Base-by-base conservation (phyloP, 129 eudicot species). In the Solidago caesia region DNA sequence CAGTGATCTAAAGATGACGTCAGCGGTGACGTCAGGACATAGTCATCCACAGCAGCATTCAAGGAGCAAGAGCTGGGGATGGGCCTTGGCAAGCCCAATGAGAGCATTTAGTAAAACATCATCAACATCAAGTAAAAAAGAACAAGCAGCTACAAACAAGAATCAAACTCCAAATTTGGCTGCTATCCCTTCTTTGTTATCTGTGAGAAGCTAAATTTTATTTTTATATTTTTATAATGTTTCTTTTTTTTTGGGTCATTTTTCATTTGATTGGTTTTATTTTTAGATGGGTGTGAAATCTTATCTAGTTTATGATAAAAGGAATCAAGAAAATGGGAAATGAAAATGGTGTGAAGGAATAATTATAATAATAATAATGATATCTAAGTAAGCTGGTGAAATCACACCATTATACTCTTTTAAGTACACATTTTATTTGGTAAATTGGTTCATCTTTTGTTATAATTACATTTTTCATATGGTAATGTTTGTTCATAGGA, bases 81-180 rank as follows among this genome's bases (percentile, higher is more conserved):
- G 96, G 96, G 96, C 96, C 5, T 79, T 89, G 73, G 96, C 98
- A 25, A 92, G 98, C 57, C 96, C 96, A 9, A 88, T 87, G 84
- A 88, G 98, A 58, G 96, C 95, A 43, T 89, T 92, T 70, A 77
- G 83, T 42, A 86, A 84, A 46, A 80, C 89, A 14, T 60, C 80
- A 2, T 45, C 75, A 44, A 7, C 70, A 21, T 48, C 53, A 41
- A 68, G 56, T 56, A 56, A 56, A 56, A 56, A 27, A 29, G 87
- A 82, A 48, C 80, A 86, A 80, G 87, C 79, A 64, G 26, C 52
- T 71, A 21, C 85, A 14, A 86, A 63, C 46, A 85, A 83, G 75
- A 87, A 83, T 57, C 78, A 51, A 1, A 58, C 82, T 2, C 96
- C 98, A 21, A 92, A 92, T 75, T 81, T 92, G 71, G 72, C 78